Percentiles rank a stretch among this genome's conserved stretches.
These are phyloP conservation scores for Pythium angustatum DNA, from an alignment of 352 stramenopile species.

Conservation along the genomic window DNA sequence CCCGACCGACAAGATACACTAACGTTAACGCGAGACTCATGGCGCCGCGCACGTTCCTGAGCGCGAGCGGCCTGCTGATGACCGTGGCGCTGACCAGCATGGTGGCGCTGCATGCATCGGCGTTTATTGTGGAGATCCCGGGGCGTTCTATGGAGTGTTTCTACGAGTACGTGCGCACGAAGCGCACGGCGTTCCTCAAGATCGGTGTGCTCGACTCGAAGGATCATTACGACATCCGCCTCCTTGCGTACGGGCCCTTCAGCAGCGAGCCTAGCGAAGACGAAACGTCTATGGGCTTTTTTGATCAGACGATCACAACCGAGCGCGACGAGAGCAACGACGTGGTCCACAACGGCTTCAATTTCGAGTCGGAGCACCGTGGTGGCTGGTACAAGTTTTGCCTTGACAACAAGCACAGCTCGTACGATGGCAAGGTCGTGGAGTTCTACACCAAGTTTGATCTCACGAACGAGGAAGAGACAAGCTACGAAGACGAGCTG, in stretches of 20 bases:
- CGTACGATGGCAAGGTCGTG: conserved; percentile 60
- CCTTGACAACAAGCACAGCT: conserved; percentile 74
- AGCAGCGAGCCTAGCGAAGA: conserved; percentile 43
- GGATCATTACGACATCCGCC: conserved; percentile 73
- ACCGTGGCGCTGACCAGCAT: conserved; percentile 30
- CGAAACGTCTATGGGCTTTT: conserved; percentile 66
- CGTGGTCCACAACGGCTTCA: conserved; percentile 85
- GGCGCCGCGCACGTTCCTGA: conserved; percentile 12
- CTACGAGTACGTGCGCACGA: conserved; percentile 84
- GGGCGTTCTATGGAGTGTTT: conserved; percentile 68
- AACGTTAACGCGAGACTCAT: not conserved
- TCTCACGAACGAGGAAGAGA: conserved; percentile 71
- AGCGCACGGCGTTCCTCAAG: conserved; percentile 83
- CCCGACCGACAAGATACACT: not conserved
- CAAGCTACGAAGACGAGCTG: conserved; percentile 74
- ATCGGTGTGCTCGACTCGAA: conserved; percentile 75
- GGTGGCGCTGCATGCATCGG: conserved; percentile 29
- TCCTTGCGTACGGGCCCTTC: conserved; percentile 77
- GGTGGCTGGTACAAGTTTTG: conserved; percentile 88
- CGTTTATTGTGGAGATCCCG: conserved; percentile 62
- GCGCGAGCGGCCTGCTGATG: conserved; percentile 17
- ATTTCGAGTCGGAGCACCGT: conserved; percentile 84
- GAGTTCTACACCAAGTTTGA: conserved; percentile 86
- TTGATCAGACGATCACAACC: conserved; percentile 72
- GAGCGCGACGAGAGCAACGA: conserved; percentile 67